Conservation (phyloP, 1,284 basidiomycete species). For the Cryptococcus wingfieldii region DNA sequence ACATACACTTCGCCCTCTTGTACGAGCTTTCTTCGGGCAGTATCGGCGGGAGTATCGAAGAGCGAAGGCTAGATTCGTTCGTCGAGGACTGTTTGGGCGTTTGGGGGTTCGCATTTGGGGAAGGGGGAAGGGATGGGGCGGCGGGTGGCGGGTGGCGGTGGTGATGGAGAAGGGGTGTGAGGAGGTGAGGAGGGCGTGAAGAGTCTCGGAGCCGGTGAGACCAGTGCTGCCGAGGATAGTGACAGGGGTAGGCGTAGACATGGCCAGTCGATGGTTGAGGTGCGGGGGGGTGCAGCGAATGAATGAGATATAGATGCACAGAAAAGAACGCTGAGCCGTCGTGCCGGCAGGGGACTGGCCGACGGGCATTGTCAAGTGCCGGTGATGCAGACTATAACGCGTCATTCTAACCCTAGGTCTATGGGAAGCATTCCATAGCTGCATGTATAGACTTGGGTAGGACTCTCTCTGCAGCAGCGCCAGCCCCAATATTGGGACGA, state of each 20-base stretch:
- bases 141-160: conserved; percentile 40
- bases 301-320: not conserved
- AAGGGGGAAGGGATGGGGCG: conserved; percentile 15
- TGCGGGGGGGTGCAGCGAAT: not conserved
- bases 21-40: conserved; percentile 5
- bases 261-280: not conserved
- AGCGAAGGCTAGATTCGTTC: conserved; percentile 29
- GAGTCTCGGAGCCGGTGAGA: conserved; percentile 38
- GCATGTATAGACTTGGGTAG: too few species aligned
- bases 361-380: too few species aligned
- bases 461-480: too few species aligned
- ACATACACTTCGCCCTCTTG: conserved; percentile 28
- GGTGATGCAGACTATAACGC: too few species aligned
- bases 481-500: too few species aligned
- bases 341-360: too few species aligned
- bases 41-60: conserved; percentile 7
- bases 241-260: conserved; percentile 18
- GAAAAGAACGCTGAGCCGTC: too few species aligned
- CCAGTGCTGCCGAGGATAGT: conserved; percentile 45
- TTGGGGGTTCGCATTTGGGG: conserved; percentile 2
- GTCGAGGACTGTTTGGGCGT: conserved; percentile 17
- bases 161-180: conserved; percentile 33
- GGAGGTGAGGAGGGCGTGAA: conserved; percentile 27
- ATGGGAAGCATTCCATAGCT: too few species aligned
- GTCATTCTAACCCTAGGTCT: too few species aligned